These are phyloP conservation scores for Chenopodium suecicum DNA, from an alignment of 148 eudicot species.

Conservation along the genomic window DNA sequence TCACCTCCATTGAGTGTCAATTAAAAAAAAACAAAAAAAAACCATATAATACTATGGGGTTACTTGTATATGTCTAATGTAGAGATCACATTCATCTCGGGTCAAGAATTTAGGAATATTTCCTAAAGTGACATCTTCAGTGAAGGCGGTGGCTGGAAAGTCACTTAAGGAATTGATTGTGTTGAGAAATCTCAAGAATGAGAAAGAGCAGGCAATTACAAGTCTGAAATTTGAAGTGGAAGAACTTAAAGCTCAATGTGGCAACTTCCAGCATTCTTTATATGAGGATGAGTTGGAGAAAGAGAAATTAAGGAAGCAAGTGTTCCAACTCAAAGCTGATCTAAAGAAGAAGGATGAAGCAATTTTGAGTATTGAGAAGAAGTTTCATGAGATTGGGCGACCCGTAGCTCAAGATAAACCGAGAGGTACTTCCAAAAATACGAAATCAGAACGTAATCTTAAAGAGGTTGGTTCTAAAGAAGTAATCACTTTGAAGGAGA, in stretches of 20 bases:
- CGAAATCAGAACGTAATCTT: conserved; percentile 36
- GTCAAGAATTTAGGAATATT: too few species aligned
- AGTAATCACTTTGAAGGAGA: conserved; percentile 54
- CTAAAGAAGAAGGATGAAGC: conserved; percentile 65
- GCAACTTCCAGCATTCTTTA: conserved; percentile 44
- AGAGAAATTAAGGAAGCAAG: conserved; percentile 58
- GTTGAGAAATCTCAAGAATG: conserved; percentile 43
- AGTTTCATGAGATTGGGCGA: conserved; percentile 49
- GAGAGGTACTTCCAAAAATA: conserved; percentile 38
- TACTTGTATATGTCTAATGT: too few species aligned
- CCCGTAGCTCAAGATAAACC: conserved; percentile 34
- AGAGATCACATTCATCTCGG: too few species aligned
- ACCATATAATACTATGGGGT: too few species aligned
- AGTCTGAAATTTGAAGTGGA: conserved; percentile 53
- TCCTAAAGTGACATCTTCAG: not conserved
- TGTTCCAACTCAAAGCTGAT: conserved; percentile 50
- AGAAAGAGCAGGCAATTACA: conserved; percentile 41
- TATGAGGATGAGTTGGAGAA: conserved; percentile 61
- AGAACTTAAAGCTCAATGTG: conserved; percentile 42
- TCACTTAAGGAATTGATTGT: conserved; percentile 43
- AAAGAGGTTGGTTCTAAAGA: conserved; percentile 65
- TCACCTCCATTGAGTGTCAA: too few species aligned
- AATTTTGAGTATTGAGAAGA: conserved; percentile 56
- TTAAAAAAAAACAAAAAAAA: too few species aligned
- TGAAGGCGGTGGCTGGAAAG: conserved; percentile 45